Evolutionary conservation across 1,139 yeast species (phyloP).

Genomic region (Arxiozyma bovina): DNA sequence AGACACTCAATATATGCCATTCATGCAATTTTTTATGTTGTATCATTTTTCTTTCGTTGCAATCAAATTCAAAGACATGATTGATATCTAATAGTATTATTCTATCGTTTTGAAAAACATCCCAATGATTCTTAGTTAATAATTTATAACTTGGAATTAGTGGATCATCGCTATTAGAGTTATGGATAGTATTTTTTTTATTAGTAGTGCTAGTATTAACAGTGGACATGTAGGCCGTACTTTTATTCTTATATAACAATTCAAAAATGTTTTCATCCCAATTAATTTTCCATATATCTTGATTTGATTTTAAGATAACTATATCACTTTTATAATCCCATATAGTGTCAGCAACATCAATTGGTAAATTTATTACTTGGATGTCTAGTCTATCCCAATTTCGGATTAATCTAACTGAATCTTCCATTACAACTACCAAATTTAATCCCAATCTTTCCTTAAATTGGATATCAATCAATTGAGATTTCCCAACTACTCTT

Average conservation of each 20-base stretch:
- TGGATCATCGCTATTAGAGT: not conserved
- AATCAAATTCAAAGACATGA: constrained; percentile 14
- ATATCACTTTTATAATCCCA: constrained; percentile 26
- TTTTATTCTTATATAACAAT: constrained; percentile 15
- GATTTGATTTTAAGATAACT: constrained; percentile 16
- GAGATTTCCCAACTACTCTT: not conserved
- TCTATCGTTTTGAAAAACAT: constrained; percentile 11
- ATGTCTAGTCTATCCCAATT: constrained; percentile 57
- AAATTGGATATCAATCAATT: constrained; percentile 46
- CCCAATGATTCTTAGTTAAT: constrained; percentile 28
- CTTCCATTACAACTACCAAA: constrained; percentile 51
- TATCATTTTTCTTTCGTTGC: constrained; percentile 7
- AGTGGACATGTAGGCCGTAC: not conserved
- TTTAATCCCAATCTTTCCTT: constrained; percentile 33
- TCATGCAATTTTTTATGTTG: constrained; percentile 40
- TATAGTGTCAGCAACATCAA: constrained; percentile 18
- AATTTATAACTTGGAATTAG: constrained; percentile 13
- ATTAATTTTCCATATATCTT: constrained; percentile 16
- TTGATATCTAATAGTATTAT: constrained; percentile 22
- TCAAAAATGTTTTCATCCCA: constrained; percentile 9
- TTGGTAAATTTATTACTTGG: constrained; percentile 56
- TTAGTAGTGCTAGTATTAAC: not conserved
- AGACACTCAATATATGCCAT: constrained; percentile 42
- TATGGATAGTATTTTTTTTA: too few species aligned
- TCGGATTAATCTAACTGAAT: constrained; percentile 37